phyloP scores from a whole-genome alignment of 805 yeast species.

The Zygosaccharomyces bisporus region DNA sequence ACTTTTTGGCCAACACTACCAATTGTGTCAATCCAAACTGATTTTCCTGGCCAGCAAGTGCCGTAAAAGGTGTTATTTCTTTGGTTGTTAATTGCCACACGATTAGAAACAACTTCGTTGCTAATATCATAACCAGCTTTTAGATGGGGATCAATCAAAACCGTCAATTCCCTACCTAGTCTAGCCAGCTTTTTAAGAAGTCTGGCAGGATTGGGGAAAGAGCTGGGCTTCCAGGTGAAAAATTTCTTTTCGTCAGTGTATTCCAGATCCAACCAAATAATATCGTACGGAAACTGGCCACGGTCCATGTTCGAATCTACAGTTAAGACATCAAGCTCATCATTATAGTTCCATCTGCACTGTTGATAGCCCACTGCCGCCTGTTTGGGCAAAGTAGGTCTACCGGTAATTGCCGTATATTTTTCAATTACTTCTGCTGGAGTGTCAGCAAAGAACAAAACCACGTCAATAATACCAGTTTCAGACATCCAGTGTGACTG shows the following conservation, averaged over 20 bases:
- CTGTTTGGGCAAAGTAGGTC: constrained; percentile 64
- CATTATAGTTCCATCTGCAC: constrained; percentile 96
- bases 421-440: constrained; percentile 54
- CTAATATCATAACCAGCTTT: constrained; percentile 68
- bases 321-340: constrained; percentile 76
- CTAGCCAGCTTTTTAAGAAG: constrained; percentile 63
- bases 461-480: constrained; percentile 74
- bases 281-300: constrained; percentile 76
- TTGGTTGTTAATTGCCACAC: constrained; percentile 46
- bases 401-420: constrained; percentile 73
- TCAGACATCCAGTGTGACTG: constrained; percentile 93
- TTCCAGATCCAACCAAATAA: constrained; percentile 93
- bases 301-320: constrained; percentile 69
- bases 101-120: constrained; percentile 42
- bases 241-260: constrained; percentile 83
- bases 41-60: constrained; percentile 98
- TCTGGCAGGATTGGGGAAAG: constrained; percentile 68
- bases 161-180: constrained; percentile 76
- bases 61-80: constrained; percentile 60
- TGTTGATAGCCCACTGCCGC: constrained; percentile 91
- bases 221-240: constrained; percentile 80
- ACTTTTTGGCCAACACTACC: constrained; percentile 54
- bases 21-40: constrained; percentile 87
- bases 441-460: constrained; percentile 58
- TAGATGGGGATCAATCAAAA: constrained; percentile 89